Evolutionary conservation across 2,329 filamentous ascomycete genomes (phyloP), one percentile per base, ranked within the genome.

Genomic region (Cordyceps javanica): DNA sequence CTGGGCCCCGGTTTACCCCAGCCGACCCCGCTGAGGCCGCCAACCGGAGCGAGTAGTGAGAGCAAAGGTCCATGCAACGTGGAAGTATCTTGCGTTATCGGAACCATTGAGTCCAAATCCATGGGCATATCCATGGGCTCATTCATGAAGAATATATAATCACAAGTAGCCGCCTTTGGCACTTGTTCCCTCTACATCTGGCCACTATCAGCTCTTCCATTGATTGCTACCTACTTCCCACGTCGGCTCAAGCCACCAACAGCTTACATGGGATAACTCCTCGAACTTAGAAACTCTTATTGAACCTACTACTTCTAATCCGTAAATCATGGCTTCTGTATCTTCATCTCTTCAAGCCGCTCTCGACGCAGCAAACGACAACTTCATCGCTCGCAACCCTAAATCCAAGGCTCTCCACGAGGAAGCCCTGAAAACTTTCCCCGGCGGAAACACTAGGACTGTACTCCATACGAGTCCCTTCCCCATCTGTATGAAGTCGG

Each of bases 391-490:
- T 32, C 66, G 64, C 34, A 77, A 78, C 61, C 68, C 70, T 7
- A 63, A 60, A 2, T 78, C 76, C 59, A 67, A 68, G 42, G 52
- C 60, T 38, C 68, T 73, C 14, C 72, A 79, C 58, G 64, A 72
- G 13, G 61, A 68, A 26, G 74, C 76, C n/a, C 44, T 68, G 46
- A 61, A 66, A 28, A 60, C 62, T 13, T 66, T 78, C 28, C 76
- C 77, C 0, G 77, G 77, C 21, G 77, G 77, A 36, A 78, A 78
- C 63, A 79, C 76, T 6, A 70, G 77, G 57, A 75, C 73, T 0
- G 70, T 76, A 16, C 70, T 79, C 26, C 67, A 76, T 61, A 69
- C 70, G n/a, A 66, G 67, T 4, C 77, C 77, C 2, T 79, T 78
- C 51, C 76, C 77, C 1, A 60, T 77, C 10, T 69, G 64, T 10